Percentiles rank a stretch among this genome's conserved stretches.
phyloP scores from a whole-genome alignment of 2,329 filamentous ascomycete species.

The Fusarium pseudograminearum region DNA sequence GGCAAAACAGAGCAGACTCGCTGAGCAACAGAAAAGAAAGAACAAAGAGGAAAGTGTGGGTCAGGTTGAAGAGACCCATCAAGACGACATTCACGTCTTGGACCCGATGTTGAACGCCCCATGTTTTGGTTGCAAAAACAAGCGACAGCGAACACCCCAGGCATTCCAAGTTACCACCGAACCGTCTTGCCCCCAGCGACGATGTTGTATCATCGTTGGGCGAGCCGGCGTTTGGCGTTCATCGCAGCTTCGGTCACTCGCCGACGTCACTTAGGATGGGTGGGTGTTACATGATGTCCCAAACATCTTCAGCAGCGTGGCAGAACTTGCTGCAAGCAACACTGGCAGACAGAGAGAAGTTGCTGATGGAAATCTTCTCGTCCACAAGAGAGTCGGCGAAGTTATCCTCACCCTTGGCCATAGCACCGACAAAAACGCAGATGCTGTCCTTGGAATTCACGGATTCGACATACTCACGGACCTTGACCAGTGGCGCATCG shows the following conservation, averaged over 20 bases:
- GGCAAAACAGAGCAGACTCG: conserved; percentile 27
- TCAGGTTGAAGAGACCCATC: conserved; percentile 76
- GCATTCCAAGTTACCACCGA: conserved; percentile 70
- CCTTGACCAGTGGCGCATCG: conserved; percentile 87
- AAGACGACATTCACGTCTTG: conserved; percentile 71
- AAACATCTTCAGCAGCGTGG: conserved; percentile 95
- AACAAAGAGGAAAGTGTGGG: conserved; percentile 48
- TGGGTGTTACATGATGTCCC: conserved; percentile 82
- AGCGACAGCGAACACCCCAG: conserved; percentile 77
- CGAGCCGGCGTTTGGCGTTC: conserved; percentile 49
- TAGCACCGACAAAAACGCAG: conserved; percentile 97
- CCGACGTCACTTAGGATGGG: conserved; percentile 17
- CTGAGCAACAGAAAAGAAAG: conserved; percentile 30
- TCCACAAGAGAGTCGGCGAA: conserved; percentile 96
- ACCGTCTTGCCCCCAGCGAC: conserved; percentile 59
- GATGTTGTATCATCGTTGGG: conserved; percentile 79
- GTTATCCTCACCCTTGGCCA: conserved; percentile 96
- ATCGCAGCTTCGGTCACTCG: conserved; percentile 36
- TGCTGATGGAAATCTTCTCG: conserved; percentile 98
- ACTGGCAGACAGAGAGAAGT: conserved; percentile 96
- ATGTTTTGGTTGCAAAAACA: conserved; percentile 91
- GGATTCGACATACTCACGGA: conserved; percentile 87
- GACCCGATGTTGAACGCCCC: conserved; percentile 81
- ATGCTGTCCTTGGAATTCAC: conserved; percentile 89
- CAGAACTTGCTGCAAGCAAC: conserved; percentile 99